A percentile compares a stretch with the other conserved stretches of the same genome.
These are phyloP conservation scores for Coniochaeta ligniaria DNA, from an alignment of 2,329 filamentous ascomycete genomes.

Conservation along the genomic window DNA sequence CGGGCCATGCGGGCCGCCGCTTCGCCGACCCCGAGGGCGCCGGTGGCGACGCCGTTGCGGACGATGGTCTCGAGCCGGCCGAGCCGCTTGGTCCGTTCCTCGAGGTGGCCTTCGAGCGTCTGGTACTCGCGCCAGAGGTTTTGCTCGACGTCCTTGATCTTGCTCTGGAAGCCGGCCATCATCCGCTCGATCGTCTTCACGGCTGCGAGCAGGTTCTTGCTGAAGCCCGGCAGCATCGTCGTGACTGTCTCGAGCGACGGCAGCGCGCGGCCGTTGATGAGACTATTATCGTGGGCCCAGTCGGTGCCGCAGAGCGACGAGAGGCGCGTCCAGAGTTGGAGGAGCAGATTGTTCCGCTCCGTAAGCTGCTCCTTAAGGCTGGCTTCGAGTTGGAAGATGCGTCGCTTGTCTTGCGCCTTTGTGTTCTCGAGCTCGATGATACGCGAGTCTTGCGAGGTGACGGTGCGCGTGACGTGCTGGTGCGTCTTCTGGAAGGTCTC, in stretches of 20 bases:
- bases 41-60: conserved; percentile 52
- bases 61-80: conserved; percentile 80
- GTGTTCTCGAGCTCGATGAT: conserved; percentile 81
- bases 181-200: conserved; percentile 82
- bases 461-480: conserved; percentile 77
- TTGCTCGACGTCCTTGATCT: conserved; percentile 79
- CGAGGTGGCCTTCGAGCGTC: conserved; percentile 72
- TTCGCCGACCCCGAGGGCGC: conserved; percentile 27
- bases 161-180: conserved; percentile 67
- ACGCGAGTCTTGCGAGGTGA: conserved; percentile 76
- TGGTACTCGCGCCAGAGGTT: conserved; percentile 91
- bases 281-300: conserved; percentile 83
- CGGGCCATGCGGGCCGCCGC: conserved; percentile 42
- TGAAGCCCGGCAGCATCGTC: conserved; percentile 80
- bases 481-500: conserved; percentile 85
- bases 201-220: conserved; percentile 79
- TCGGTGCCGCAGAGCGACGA: conserved; percentile 81
- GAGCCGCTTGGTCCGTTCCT: conserved; percentile 73
- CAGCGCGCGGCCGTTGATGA: conserved; percentile 78
- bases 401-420: conserved; percentile 70
- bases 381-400: conserved; percentile 67
- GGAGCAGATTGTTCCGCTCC: conserved; percentile 82
- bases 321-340: conserved; percentile 85
- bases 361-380: conserved; percentile 79
- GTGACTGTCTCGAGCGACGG: conserved; percentile 81